Evolutionary conservation across 2,329 filamentous ascomycete species (phyloP), one percentile per base, ranked within the genome.

Genomic region (Endocalyx cinctus): DNA sequence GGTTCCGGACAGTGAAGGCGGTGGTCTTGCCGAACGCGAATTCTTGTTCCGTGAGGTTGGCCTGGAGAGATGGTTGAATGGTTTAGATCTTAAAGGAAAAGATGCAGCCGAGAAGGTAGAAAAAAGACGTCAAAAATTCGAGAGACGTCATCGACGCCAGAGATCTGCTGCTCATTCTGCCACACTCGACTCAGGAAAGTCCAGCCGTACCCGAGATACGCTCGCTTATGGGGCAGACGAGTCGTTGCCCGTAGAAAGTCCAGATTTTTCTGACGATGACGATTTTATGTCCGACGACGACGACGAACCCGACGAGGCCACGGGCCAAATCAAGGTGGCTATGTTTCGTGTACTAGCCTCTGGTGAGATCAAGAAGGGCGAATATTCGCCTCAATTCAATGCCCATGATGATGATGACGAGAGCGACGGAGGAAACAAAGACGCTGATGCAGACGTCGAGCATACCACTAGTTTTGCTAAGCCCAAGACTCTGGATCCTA

Each of bases 391-490:
- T 10, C 92, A 97, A 54, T 97, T 97, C 45, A 89, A 95, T 58
- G 90, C 90, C 3, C 87, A 97, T 51, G 92, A 97, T 52, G 90
- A 95, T 43, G 89, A 95, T 42, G 88, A 95, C 35, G 81, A 84
- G 34, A 59, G 58, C 17, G 67, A 72, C 13, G 59, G 61, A 35
- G 60, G 71, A 17, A 64, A 64, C 29, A 70, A 74, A 37, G 66
- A 67, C 17, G 72, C 68, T 6, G 85, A 89, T 49, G 84, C 79
- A 25, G 87, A 95, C 52, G 77, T 96, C 36, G 92, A 97, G 62
- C 92, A 98, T 58, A 97, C 92, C 2, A 97, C 92, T 6, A 95
- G 89, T 57, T 97, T 97, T 61, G 90, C 90, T 8, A 94, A 96
- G 64, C 90, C 89, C 11, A 97, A 96, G 71, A 84, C 87, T 2